Evolutionary conservation across 75 land plant genomes (phyloP), one percentile per base, ranked within the genome.

Genomic region (Azolla pinnata): DNA sequence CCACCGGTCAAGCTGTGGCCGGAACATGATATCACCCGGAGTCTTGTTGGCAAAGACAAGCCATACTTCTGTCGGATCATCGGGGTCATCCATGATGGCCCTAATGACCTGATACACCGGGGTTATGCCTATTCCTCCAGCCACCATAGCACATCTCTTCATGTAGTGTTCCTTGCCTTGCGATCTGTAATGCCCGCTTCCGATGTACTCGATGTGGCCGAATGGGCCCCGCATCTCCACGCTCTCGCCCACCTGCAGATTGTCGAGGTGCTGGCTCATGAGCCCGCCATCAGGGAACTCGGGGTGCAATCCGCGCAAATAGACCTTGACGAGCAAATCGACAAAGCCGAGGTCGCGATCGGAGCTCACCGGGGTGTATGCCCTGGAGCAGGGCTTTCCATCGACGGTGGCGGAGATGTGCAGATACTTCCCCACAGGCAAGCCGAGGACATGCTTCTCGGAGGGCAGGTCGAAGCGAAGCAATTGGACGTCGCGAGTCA

Each of bases 81-180:
- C 76, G 0, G 87, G 81, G 57, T 93, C 87, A 49, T 54, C 67
- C 9, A 93, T 33, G 20, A 88, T 49, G 1, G 87, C 87, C 63
- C 79, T 86, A 46, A 81, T 77, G 24, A 91, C 67, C 45, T 92
- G 98, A 47, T 81, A 93, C 25, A 89, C 59, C 7, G 98, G 98
- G 1, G 98, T 93, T 49, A 93, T 93, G 2, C 98, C 98, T 0
- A 87, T 88, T 3, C 97, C 96, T 0, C 96, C 96, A 0, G 96
- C 96, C 0, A 92, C 32, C 97, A 92, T 92, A 7, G 82, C 79
- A 2, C 90, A 67, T 59, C 63, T 66, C 65, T 60, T 78, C 26
- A 79, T 90, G 20, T 52, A 70, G 59, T 63, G 72, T 2, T 40
- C 63, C 54, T 76, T 67, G 17, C 85, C 83, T 20, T 85, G 69